phyloP scores from a whole-genome alignment of 1,284 basidiomycete genomes.

The Leccinum pallidistipes region DNA sequence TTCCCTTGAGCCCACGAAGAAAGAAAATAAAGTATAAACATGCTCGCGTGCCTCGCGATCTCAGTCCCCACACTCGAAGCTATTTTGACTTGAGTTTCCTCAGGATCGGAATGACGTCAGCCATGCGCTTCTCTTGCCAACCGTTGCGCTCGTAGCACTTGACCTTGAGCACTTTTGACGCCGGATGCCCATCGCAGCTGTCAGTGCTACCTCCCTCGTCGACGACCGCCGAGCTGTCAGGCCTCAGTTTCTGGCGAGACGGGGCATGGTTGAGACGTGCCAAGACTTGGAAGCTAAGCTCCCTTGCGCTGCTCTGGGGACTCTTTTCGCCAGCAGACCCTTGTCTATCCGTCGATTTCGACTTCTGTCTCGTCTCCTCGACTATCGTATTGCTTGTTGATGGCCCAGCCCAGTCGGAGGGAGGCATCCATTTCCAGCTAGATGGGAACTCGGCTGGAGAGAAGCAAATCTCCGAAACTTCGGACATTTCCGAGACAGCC shows the following conservation, averaged over 20 bases:
- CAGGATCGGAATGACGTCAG: constrained; percentile 31
- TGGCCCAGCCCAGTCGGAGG: constrained; percentile 23
- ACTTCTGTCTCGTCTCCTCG: background rate
- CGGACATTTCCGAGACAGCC: constrained; percentile 7
- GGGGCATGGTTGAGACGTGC: background rate
- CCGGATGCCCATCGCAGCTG: background rate
- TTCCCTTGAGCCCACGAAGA: background rate
- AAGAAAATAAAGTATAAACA: background rate
- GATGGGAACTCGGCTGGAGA: background rate
- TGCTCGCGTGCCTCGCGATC: background rate
- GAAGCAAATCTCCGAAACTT: background rate
- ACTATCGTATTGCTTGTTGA: background rate
- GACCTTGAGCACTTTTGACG: constrained; percentile 16
- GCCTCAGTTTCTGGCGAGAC: background rate
- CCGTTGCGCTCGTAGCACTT: constrained; percentile 11
- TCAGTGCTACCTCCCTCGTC: background rate
- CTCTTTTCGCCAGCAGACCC: background rate
- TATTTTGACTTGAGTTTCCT: constrained; percentile 26
- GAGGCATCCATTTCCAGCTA: constrained; percentile 23
- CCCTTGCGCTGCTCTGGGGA: background rate
- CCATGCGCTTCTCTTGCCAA: constrained; percentile 27
- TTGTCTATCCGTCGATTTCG: background rate
- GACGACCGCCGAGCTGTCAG: background rate
- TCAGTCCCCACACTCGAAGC: background rate
- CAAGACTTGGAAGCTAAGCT: background rate